phyloP scores from a whole-genome alignment of 345 rosid genomes.

The Lepidium aucheri region DNA sequence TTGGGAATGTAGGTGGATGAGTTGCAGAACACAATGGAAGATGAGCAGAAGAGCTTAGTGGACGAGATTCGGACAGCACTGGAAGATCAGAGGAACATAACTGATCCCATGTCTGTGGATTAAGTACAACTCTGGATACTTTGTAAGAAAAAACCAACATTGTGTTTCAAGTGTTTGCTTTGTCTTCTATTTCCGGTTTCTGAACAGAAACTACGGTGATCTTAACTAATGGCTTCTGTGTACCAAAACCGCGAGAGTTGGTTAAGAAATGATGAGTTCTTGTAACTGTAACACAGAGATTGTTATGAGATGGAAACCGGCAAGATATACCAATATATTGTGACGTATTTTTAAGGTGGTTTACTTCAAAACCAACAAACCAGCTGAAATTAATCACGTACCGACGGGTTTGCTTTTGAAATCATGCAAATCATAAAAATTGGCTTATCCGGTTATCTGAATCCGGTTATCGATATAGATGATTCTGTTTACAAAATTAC shows the following conservation, averaged over 20 bases:
- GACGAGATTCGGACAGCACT: constrained; percentile 74
- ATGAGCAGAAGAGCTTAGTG: constrained; percentile 76
- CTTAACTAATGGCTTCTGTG: neutral
- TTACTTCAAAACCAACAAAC: neutral
- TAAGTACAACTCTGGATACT: constrained; percentile 1
- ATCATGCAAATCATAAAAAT: neutral
- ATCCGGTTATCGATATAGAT: neutral
- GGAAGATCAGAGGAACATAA: constrained; percentile 67
- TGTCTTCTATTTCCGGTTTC: constrained; percentile 2
- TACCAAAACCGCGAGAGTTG: neutral
- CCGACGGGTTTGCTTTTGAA: neutral
- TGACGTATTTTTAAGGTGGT: neutral
- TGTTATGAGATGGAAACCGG: neutral
- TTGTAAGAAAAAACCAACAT: constrained; percentile 1
- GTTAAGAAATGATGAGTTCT: neutral
- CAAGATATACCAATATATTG: neutral
- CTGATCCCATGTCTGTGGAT: constrained; percentile 36
- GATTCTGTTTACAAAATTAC: neutral
- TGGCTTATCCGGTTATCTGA: neutral
- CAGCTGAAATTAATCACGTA: neutral
- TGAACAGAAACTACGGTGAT: neutral
- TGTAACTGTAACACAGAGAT: neutral
- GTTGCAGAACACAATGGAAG: constrained; percentile 82
- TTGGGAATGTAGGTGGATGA: constrained; percentile 64
- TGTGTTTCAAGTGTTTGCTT: constrained; percentile 6